A percentile compares a stretch with the other conserved stretches of the same genome.
Conservation (phyloP, 441 rosid genomes). For the Syzygium malaccense region DNA sequence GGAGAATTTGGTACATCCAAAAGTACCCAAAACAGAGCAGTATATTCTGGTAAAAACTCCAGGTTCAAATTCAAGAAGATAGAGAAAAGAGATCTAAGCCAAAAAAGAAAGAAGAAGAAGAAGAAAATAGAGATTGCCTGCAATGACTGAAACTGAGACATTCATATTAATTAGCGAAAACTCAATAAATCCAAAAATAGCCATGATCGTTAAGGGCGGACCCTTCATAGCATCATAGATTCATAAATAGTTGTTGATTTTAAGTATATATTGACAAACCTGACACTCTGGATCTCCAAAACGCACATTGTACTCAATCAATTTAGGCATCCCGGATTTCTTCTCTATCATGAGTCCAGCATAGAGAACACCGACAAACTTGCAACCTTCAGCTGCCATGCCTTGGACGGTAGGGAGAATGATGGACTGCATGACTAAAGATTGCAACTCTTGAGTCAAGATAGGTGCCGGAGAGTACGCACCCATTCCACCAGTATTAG, state of each 20-base stretch:
- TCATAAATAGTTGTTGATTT: background rate
- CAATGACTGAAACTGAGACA: background rate
- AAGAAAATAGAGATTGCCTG: background rate
- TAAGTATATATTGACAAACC: slow-evolving; percentile 29
- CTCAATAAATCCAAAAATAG: background rate
- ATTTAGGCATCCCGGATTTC: slow-evolving; percentile 86
- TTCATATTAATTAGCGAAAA: background rate
- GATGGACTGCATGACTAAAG: slow-evolving; percentile 69
- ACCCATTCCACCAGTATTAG: slow-evolving; percentile 97
- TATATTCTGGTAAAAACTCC: background rate
- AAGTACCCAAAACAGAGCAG: background rate
- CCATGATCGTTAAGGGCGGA: background rate
- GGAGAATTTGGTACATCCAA: background rate
- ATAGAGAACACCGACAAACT: slow-evolving; percentile 80
- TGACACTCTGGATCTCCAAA: slow-evolving; percentile 99
- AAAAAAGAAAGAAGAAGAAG: background rate
- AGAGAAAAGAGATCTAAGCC: background rate
- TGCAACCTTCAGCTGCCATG: slow-evolving; percentile 89
- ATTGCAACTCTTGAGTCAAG: slow-evolving; percentile 63
- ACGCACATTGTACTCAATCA: slow-evolving; percentile 92
- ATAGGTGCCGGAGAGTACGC: slow-evolving; percentile 94
- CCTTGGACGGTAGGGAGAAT: slow-evolving; percentile 85
- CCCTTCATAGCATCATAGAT: background rate
- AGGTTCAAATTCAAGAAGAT: background rate
- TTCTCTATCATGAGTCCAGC: slow-evolving; percentile 96